Conservation (phyloP, 2,329 filamentous ascomycete species). For the Aspergillus novofumigatus region DNA sequence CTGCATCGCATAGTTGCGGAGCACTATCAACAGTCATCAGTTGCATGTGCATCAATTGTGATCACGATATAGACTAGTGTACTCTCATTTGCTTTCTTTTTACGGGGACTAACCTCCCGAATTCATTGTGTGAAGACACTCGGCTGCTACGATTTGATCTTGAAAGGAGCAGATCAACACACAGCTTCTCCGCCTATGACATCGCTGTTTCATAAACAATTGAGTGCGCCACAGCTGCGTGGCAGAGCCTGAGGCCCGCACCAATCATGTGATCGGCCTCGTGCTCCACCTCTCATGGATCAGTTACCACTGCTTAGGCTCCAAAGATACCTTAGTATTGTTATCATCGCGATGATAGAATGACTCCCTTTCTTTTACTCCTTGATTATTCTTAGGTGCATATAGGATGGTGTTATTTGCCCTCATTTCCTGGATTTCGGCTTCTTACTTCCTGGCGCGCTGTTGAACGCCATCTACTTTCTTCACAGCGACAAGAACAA, state of each 20-base stretch:
- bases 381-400: background rate
- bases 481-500: background rate
- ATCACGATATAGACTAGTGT: background rate
- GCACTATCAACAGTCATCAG: background rate
- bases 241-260: background rate
- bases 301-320: constrained; percentile 13
- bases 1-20: background rate
- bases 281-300: constrained; percentile 12
- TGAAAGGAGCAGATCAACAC: background rate
- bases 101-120: background rate
- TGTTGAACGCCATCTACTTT: background rate
- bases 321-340: constrained; percentile 7
- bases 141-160: background rate
- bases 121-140: background rate
- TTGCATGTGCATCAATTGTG: background rate
- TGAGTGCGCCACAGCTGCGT: constrained; percentile 1
- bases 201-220: constrained; percentile 7
- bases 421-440: background rate
- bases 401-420: background rate
- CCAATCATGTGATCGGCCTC: constrained; percentile 19
- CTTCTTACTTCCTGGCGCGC: background rate
- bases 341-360: constrained; percentile 2
- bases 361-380: background rate
- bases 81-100: background rate
- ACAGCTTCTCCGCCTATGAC: constrained; percentile 4